These are phyloP conservation scores for Cadophora gregata DNA, from an alignment of 2,329 filamentous ascomycete genomes.

Conservation along the genomic window DNA sequence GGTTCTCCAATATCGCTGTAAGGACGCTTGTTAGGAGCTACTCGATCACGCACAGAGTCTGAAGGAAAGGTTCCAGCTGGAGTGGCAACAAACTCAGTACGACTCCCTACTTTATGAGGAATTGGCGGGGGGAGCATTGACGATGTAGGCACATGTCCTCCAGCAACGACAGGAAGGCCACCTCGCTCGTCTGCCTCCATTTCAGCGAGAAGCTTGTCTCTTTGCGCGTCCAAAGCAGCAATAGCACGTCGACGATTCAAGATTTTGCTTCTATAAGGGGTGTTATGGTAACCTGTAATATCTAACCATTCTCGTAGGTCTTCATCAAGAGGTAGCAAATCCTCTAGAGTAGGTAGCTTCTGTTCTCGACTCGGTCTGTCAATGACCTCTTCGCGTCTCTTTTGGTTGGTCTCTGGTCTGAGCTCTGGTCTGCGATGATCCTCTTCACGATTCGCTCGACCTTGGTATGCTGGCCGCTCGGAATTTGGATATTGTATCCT, in stretches of 20 bases:
- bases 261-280: constrained; percentile 43
- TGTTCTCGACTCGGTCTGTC: constrained; percentile 26
- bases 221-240: constrained; percentile 44
- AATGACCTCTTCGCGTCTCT: constrained; percentile 29
- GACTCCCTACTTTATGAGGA: constrained; percentile 31
- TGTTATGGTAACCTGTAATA: constrained; percentile 46
- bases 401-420: constrained; percentile 21
- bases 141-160: constrained; percentile 17
- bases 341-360: constrained; percentile 33
- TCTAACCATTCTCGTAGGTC: constrained; percentile 47
- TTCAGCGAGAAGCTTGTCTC: constrained; percentile 40
- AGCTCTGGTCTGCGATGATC: constrained; percentile 28
- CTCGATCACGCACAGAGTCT: constrained; percentile 28
- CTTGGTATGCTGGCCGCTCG: constrained; percentile 26
- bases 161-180: constrained; percentile 23
- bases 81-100: constrained; percentile 19
- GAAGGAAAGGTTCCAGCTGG: constrained; percentile 2
- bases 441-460: constrained; percentile 34
- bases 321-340: constrained; percentile 39
- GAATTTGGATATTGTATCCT: constrained; percentile 30
- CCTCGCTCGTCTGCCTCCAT: constrained; percentile 39
- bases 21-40: constrained; percentile 41
- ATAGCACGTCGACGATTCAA: constrained; percentile 40
- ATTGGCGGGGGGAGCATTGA: constrained; percentile 39
- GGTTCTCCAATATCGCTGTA: constrained; percentile 38